Evolutionary conservation across 2,329 filamentous ascomycete genomes (phyloP).

Genomic region (Fusarium metavorans): DNA sequence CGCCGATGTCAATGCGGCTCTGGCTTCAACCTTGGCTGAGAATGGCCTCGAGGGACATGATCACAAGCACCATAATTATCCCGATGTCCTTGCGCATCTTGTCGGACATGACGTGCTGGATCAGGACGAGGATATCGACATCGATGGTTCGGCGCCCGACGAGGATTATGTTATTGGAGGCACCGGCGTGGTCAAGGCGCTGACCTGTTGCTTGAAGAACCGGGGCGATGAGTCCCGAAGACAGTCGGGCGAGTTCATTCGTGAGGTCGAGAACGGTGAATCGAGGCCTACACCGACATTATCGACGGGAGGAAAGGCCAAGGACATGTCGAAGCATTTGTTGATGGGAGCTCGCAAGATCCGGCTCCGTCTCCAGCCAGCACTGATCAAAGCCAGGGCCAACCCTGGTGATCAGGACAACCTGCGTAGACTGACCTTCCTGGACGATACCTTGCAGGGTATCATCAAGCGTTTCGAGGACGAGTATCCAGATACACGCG

Average conservation of each 20-base stretch:
- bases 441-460: conserved; percentile 87
- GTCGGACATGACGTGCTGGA: conserved; percentile 75
- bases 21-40: conserved; percentile 58
- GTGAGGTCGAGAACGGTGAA: conserved; percentile 64
- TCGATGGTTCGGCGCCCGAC: conserved; percentile 79
- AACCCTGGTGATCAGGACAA: conserved; percentile 78
- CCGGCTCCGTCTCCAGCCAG: conserved; percentile 82
- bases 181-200: conserved; percentile 92
- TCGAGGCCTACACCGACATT: conserved; percentile 57
- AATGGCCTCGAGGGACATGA: conserved; percentile 47
- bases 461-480: conserved; percentile 98
- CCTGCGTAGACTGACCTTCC: conserved; percentile 86
- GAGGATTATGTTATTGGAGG: conserved; percentile 97
- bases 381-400: conserved; percentile 79
- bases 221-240: conserved; percentile 71
- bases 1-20: conserved; percentile 66
- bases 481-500: conserved; percentile 90
- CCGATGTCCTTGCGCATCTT: conserved; percentile 87
- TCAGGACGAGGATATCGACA: conserved; percentile 63
- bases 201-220: conserved; percentile 91
- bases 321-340: conserved; percentile 93
- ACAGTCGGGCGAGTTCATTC: conserved; percentile 64
- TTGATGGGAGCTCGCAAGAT: conserved; percentile 92
- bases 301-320: conserved; percentile 71
- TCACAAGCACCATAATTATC: conserved; percentile 61